Base-by-base conservation (phyloP, 495 filamentous ascomycete species). In the Podospora tetraspora region DNA sequence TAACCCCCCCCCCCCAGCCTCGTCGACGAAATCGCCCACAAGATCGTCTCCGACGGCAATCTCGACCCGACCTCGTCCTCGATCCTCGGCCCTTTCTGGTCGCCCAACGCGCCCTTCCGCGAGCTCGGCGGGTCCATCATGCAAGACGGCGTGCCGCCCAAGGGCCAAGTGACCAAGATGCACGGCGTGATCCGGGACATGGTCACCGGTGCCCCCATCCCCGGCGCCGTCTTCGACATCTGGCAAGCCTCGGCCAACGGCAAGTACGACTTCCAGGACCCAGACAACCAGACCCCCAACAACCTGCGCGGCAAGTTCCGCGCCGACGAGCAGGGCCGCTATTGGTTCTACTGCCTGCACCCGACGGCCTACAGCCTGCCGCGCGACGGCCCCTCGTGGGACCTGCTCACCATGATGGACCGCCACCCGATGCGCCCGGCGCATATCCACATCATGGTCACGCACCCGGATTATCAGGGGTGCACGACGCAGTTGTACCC, bases 261-360 rank as follows among this genome's bases (percentile, higher is more conserved):
- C 74, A 86, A 90, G 76, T 95, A 95, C 85, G 92, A 95, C 78
- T 92, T 93, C 88, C 92, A 95, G 81, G 92, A 94, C 79, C 88
- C 90, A 52, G 82, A 87, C 43, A 84, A 85, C 78, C 91, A 94
- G 84, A 78, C 81, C 59, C 88, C 89, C 77, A 92, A 91, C 85
- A 94, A 94, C 84, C 84, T 94, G 25, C 85, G 92, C 64, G 92
- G 92, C 76, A 94, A 93, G 81, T 93, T 92, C 85, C 85, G 83
- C 71, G 85, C 88, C 71, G 87, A 95, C 81, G 88, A 84, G 71
- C 85, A 93, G 68, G 91, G 91, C 75, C 81, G 87, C 70, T 95
- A 91, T 83, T 82, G 78, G 74, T 90, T 91, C 80, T 93, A 94
- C 86, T 93, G 90, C 85, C 86, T 92, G 75, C 86, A 91, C 78